Base-by-base conservation (phyloP, 208 protist genomes). In the Trypanosoma cruzi region DNA sequence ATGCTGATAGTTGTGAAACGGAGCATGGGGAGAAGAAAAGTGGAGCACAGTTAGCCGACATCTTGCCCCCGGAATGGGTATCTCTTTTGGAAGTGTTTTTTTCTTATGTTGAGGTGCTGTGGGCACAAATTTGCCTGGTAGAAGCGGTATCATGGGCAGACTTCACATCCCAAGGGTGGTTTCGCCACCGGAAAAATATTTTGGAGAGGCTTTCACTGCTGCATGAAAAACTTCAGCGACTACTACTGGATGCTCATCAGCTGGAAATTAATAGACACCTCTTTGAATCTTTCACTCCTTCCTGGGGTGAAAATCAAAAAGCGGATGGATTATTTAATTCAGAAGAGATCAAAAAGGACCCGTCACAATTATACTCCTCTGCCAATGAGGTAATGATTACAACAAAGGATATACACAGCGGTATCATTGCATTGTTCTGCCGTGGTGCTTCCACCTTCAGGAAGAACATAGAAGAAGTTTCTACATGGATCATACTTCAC, bases 71-170 rank as follows among this genome's bases (percentile, higher is more conserved):
- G 42, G 48, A 16, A 50, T 67, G 64, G 57, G 26, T 29, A 31
- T 50, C 62, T 14, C 24, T 76, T 36, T 42, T 60, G 16, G 63
- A 65, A 11, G 56, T 76, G 11, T 70, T 76, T 70, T 63, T 65
- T 65, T 37, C 71, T 29, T 70, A 76, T 49, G 64, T 68, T 6
- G 64, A 70, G 22, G 32, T 77, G 32, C 46, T 79, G 31, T 84
- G 79, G 79, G 28, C 48, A 11, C 79, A 84, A 50, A 34, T 79
- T 3, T 22, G 62, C 26, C 48, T 84, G 10, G 44, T 59, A 18
- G 79, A 84, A 46, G 46, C 28, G 11, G 73, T 71, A 3, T 34
- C 71, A 22, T 52, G 6, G 24, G 72, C 64, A 8, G 77, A 82
- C 37, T 56, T 76, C 49, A n/a, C 44, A 14, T 20, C 32, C 4